These are phyloP conservation scores for Myxozyma udenii DNA, from an alignment of 805 yeast species.

Conservation along the genomic window DNA sequence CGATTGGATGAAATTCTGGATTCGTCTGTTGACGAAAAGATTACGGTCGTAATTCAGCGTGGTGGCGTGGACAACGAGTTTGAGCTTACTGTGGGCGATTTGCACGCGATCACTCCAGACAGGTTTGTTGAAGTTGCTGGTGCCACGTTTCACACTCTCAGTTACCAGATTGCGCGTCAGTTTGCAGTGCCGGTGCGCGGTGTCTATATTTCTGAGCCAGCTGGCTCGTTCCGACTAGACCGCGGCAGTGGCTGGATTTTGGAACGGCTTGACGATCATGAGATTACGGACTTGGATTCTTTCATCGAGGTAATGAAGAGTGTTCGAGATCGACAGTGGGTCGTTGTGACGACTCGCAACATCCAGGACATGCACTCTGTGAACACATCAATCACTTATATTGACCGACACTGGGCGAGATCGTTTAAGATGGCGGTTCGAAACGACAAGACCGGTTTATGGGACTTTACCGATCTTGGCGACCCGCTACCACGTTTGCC, in stretches of 20 bases:
- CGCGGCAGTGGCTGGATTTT: conserved; percentile 70
- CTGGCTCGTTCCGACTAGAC: conserved; percentile 60
- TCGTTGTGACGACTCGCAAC: conserved; percentile 70
- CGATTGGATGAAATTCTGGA: conserved; percentile 83
- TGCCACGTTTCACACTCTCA: conserved; percentile 77
- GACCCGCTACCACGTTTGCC: conserved; percentile 57
- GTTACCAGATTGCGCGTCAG: conserved; percentile 84
- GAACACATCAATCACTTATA: conserved; percentile 58
- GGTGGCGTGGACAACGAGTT: conserved; percentile 61
- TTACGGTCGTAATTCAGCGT: conserved; percentile 64
- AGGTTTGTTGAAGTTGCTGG: conserved; percentile 81
- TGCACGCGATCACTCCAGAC: conserved; percentile 79
- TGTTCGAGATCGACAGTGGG: conserved; percentile 73
- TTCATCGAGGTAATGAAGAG: conserved; percentile 73
- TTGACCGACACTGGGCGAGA: conserved; percentile 84
- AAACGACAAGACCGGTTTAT: conserved; percentile 53
- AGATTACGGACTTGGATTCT: conserved; percentile 69
- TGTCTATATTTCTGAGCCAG: conserved; percentile 71
- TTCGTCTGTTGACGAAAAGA: conserved; percentile 56
- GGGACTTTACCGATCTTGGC: conserved; percentile 54
- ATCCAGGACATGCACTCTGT: conserved; percentile 71
- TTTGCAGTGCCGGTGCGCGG: conserved; percentile 83
- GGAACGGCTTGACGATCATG: conserved; percentile 70
- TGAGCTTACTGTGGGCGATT: conserved; percentile 60
- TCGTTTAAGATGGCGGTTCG: conserved; percentile 65